Conservation (phyloP, 2,329 filamentous ascomycete genomes). For the Botrytis sinoallii region DNA sequence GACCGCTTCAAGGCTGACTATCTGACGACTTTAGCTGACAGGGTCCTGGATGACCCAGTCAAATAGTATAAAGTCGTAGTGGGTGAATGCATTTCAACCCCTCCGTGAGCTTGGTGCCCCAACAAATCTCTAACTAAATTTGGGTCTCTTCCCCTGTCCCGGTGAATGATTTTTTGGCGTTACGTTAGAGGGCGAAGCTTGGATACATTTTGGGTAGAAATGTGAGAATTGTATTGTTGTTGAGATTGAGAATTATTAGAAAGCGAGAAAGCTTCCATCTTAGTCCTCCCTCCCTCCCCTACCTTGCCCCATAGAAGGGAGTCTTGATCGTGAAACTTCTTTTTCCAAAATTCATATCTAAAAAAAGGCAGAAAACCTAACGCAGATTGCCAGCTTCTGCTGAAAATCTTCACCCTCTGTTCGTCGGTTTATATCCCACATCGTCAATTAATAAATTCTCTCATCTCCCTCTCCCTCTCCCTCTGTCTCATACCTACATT, state of each 20-base stretch:
- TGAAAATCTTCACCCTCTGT: neutral
- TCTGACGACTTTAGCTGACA: neutral
- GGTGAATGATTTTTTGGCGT: conserved; percentile 20
- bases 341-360: neutral
- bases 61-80: neutral
- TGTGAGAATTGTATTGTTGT: too few species aligned
- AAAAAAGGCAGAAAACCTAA: neutral
- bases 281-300: neutral
- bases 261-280: neutral
- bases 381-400: neutral
- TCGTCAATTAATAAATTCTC: neutral
- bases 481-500: conserved; percentile 18
- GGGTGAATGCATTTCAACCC: conserved; percentile 8
- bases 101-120: conserved; percentile 12
- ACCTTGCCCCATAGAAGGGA: neutral
- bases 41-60: neutral
- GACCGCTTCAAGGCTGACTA: neutral
- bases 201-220: neutral
- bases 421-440: neutral
- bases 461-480: too few species aligned
- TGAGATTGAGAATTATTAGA: neutral
- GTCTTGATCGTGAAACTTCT: neutral
- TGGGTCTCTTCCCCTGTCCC: conserved; percentile 3
- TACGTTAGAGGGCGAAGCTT: conserved; percentile 18
- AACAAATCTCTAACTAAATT: conserved; percentile 20